A percentile compares a stretch with the other conserved stretches of the same genome.
These are phyloP conservation scores for Aspergillus phoenicis DNA, from an alignment of 2,329 filamentous ascomycete species.

Conservation along the genomic window DNA sequence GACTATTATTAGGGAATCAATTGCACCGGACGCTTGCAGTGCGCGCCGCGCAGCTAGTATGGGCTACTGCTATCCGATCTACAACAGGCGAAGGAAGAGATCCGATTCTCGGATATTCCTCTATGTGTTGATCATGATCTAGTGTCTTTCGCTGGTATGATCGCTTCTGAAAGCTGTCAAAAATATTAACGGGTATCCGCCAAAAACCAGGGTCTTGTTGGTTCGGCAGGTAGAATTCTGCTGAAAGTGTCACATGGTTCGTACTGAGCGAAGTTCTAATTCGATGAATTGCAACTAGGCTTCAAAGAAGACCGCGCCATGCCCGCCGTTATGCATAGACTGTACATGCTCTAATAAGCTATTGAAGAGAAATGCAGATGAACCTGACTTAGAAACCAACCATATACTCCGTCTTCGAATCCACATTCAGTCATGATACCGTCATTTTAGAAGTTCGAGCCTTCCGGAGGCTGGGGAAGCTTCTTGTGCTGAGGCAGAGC, in stretches of 20 bases:
- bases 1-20: background rate
- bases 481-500: constrained; percentile 90
- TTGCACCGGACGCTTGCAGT: background rate
- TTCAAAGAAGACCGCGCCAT: constrained; percentile 35
- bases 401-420: constrained; percentile 34
- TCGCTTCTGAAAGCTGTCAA: background rate
- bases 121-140: background rate
- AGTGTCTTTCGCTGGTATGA: too few species aligned
- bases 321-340: constrained; percentile 41
- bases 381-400: constrained; percentile 29
- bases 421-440: constrained; percentile 25
- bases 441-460: constrained; percentile 59
- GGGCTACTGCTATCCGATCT: background rate
- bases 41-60: background rate
- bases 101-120: background rate
- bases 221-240: background rate
- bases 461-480: constrained; percentile 88
- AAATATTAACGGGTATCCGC: background rate
- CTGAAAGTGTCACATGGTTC: background rate
- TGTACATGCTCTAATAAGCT: constrained; percentile 39
- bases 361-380: constrained; percentile 26
- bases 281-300: constrained; percentile 23
- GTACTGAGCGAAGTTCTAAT: constrained; percentile 5
- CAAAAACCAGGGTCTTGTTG: background rate
- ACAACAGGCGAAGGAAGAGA: background rate